A percentile compares a stretch with the other conserved stretches of the same genome.
These are phyloP conservation scores for Alternaria hordeiaustralica DNA, from an alignment of 2,329 filamentous ascomycete genomes.

Conservation along the genomic window DNA sequence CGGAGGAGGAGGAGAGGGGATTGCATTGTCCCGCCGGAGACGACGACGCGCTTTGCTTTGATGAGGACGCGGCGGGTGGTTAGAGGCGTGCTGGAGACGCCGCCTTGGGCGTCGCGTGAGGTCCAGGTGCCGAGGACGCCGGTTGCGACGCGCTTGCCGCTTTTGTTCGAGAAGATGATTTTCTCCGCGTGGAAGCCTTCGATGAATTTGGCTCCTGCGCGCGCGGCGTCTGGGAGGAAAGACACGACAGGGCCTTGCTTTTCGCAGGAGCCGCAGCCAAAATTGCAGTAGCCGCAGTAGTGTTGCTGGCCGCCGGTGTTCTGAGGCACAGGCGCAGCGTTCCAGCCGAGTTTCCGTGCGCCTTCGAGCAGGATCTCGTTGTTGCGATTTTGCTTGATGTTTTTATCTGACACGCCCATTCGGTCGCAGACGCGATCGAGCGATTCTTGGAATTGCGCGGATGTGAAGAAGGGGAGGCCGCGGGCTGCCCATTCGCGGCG, in stretches of 20 bases:
- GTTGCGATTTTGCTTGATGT: slow-evolving; percentile 73
- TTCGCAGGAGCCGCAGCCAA: slow-evolving; percentile 67
- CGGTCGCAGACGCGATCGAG: slow-evolving; percentile 78
- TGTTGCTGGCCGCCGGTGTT: slow-evolving; percentile 79
- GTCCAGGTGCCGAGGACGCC: slow-evolving; percentile 80
- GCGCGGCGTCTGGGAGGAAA: slow-evolving; percentile 80
- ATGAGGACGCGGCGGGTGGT: slow-evolving; percentile 69
- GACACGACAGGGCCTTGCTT: slow-evolving; percentile 81
- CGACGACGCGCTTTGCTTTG: slow-evolving; percentile 79
- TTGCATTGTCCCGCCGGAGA: slow-evolving; percentile 78
- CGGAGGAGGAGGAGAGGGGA: slow-evolving; percentile 77
- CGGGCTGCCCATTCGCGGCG: slow-evolving; percentile 79
- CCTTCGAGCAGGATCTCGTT: slow-evolving; percentile 79
- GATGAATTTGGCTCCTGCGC: slow-evolving; percentile 78
- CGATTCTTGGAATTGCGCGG: slow-evolving; percentile 75
- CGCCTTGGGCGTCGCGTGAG: slow-evolving; percentile 69
- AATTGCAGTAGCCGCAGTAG: slow-evolving; percentile 70
- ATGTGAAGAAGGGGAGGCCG: slow-evolving; percentile 76
- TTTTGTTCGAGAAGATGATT: slow-evolving; percentile 69
- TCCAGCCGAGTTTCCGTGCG: slow-evolving; percentile 74
- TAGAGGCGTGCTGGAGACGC: slow-evolving; percentile 61
- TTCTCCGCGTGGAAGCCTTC: slow-evolving; percentile 79
- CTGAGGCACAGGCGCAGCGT: slow-evolving; percentile 73
- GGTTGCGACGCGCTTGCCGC: slow-evolving; percentile 64
- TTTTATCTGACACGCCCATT: slow-evolving; percentile 74